Percentiles rank a stretch among this genome's conserved stretches.
These are phyloP conservation scores for Asterochloris erici DNA, from an alignment of 139 green algal genomes.

Conservation along the genomic window DNA sequence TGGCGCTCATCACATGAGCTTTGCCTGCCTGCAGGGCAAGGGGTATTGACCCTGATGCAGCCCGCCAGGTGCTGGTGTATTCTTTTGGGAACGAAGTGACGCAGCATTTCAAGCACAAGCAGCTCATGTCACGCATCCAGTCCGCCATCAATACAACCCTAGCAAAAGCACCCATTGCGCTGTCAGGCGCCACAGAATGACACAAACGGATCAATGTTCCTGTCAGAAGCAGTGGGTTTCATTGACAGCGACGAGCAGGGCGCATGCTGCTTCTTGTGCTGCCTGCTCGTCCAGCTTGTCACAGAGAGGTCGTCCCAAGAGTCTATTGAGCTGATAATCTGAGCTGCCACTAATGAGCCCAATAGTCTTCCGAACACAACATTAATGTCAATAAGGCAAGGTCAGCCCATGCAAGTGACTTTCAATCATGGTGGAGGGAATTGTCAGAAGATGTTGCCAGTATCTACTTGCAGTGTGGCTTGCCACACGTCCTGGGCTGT, in stretches of 20 bases:
- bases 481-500: too few relatives aligned
- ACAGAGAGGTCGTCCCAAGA: too few relatives aligned
- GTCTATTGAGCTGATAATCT: too few relatives aligned
- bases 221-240: not conserved
- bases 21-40: constrained; percentile 48
- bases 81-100: constrained; percentile 88
- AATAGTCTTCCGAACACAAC: too few relatives aligned
- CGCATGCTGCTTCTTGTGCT: not conserved
- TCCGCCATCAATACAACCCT: constrained; percentile 4
- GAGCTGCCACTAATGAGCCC: too few relatives aligned
- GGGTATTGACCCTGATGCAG: constrained; percentile 68
- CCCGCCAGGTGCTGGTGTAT: constrained; percentile 79
- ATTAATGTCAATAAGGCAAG: too few relatives aligned
- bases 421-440: too few relatives aligned
- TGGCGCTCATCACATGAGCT: too few relatives aligned
- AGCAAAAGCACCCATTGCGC: not conserved
- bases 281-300: too few relatives aligned
- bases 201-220: not conserved
- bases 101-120: constrained; percentile 47
- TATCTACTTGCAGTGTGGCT: too few relatives aligned
- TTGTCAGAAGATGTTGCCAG: too few relatives aligned
- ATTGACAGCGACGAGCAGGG: not conserved
- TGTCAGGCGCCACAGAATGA: not conserved
- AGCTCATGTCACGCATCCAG: constrained; percentile 36
- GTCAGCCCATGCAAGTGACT: too few relatives aligned